Evolutionary conservation across 306 rosid genomes (phyloP), one percentile per base, ranked within the genome.

Genomic region (Delonix regia): DNA sequence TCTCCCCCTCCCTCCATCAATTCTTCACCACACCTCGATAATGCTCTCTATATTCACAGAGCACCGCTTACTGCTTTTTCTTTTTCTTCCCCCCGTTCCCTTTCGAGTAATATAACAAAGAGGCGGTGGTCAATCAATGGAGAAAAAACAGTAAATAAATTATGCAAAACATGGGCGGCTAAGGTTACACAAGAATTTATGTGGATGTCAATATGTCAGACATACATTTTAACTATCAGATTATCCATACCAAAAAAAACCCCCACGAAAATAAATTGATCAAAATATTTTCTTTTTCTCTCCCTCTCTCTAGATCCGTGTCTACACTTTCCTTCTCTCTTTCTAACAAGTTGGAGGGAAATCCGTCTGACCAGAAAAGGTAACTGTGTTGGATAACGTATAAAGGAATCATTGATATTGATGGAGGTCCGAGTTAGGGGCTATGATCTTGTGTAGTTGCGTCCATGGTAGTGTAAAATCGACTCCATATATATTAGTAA

Each of bases 151-250:
- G 75, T 14, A 41, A 81, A 63, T 14, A 41, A 81, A 63, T 79
- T 81, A 71, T 77, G 78, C 77, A 49, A 39, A 27, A 47, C 11
- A 87, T 83, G 89, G 86, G 77, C 82, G 86, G 88, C 64, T 55
- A 70, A 55, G 75, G 77, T 80, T 80, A 28, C 76, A 68, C 19
- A 42, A 76, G 68, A 39, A 69, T 39, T 74, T 83, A 68, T 81
- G 91, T 88, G 90, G 95, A 79, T 84, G 68, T 83, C 74, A 85
- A 88, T 92, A 79, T 84, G 68, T 83, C 74, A 85, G 0, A 86
- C 1, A 71, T 38, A 41, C 79, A 81, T 42, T 60, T 81, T 65
- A 67, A 62, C 65, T 38, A 56, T 67, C 66, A 78, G 22, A 41
- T 24, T 51, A 41, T 41, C 80, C 60, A 69, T 79, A 13, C 16